Conservation (phyloP, 23 red algal species). For the Gracilaria domingensis region DNA sequence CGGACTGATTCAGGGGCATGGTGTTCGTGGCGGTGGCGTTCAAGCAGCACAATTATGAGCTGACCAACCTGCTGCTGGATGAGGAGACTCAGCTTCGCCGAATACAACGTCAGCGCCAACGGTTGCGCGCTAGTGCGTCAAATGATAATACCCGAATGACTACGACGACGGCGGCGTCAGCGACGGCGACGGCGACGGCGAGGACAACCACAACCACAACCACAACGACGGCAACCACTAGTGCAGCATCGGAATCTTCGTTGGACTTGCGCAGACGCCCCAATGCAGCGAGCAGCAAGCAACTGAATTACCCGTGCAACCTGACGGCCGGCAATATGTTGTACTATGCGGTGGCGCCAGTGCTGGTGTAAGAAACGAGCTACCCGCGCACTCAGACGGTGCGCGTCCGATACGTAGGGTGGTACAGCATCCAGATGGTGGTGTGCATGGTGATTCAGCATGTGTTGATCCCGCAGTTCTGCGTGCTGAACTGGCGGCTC, state of each 20-base stretch:
- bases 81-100: slow-evolving; percentile 71
- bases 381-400: slow-evolving; percentile 82
- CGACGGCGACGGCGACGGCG: not conserved
- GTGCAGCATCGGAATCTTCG: slow-evolving; percentile 27
- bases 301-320: slow-evolving; percentile 75
- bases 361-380: slow-evolving; percentile 88
- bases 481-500: slow-evolving; percentile 57
- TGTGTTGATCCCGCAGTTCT: slow-evolving; percentile 85
- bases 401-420: slow-evolving; percentile 70
- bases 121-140: not conserved
- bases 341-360: slow-evolving; percentile 88
- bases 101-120: not conserved
- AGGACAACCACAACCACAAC: not conserved
- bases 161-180: not conserved
- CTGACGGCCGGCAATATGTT: slow-evolving; percentile 73
- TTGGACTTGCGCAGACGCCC: not conserved
- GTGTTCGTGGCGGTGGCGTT: slow-evolving; percentile 70
- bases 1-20: slow-evolving; percentile 71
- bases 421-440: slow-evolving; percentile 55
- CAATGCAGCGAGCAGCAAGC: not conserved
- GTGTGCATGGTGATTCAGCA: slow-evolving; percentile 67
- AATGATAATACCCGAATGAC: not conserved
- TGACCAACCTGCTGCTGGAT: slow-evolving; percentile 79
- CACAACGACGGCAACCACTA: not conserved
- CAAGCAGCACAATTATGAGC: slow-evolving; percentile 84